Evolutionary conservation across 2,329 filamentous ascomycete genomes (phyloP).

Genomic region (Aspergillus novoparasiticus): DNA sequence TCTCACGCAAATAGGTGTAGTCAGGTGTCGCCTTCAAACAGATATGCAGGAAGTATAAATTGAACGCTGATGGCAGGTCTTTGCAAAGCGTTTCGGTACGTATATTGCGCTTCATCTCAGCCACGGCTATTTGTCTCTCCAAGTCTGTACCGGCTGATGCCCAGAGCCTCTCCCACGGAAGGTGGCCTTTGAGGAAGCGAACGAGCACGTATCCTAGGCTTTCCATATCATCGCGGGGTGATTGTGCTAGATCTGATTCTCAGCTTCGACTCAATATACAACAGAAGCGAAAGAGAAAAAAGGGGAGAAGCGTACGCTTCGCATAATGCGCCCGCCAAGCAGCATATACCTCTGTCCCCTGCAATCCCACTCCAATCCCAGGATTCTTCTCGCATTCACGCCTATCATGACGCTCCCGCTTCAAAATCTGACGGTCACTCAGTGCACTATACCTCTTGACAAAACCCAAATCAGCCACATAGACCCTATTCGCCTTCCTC

Average conservation of each 20-base stretch:
- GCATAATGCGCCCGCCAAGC: not conserved
- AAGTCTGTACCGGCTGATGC: slow-evolving; percentile 46
- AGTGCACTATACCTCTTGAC: slow-evolving; percentile 81
- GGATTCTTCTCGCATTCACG: not conserved
- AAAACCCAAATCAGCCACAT: slow-evolving; percentile 97
- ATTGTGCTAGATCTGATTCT: slow-evolving; percentile 72
- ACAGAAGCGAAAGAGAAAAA: not conserved
- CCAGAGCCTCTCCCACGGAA: slow-evolving; percentile 98
- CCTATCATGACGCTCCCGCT: not conserved
- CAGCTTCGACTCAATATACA: not conserved
- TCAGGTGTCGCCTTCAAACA: not conserved
- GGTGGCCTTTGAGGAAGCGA: slow-evolving; percentile 98
- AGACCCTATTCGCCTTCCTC: slow-evolving; percentile 98
- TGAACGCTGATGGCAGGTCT: not conserved
- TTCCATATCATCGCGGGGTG: slow-evolving; percentile 98
- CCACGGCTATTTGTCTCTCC: not conserved
- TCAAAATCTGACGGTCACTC: not conserved
- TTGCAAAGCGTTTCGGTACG: not conserved
- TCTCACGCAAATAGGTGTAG: not conserved
- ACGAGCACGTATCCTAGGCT: slow-evolving; percentile 99
- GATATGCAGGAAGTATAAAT: not conserved
- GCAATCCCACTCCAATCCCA: no score
- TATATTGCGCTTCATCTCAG: not conserved
- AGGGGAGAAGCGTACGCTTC: not conserved
- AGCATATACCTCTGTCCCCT: not conserved